Conservation (phyloP, 306 rosid genomes). For the Sicyos edulis region DNA sequence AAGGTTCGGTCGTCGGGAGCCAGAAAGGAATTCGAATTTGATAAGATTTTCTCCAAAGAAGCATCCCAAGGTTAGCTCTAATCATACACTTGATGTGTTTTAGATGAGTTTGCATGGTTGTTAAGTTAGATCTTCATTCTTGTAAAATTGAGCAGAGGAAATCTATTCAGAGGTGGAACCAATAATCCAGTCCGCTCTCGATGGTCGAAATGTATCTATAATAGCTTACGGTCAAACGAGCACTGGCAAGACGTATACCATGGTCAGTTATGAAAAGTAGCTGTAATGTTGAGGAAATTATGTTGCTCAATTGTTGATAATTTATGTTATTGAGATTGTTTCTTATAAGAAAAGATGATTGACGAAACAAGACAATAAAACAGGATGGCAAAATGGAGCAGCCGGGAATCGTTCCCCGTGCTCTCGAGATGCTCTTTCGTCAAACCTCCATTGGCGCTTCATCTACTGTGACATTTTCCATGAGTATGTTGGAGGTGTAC, state of each 20-base stretch:
- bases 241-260: slow-evolving; percentile 94
- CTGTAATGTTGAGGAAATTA: slow-evolving; percentile 20
- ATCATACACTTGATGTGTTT: slow-evolving; percentile 25
- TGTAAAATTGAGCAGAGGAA: slow-evolving; percentile 44
- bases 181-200: slow-evolving; percentile 75
- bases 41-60: slow-evolving; percentile 65
- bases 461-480: slow-evolving; percentile 51
- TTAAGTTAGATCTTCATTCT: slow-evolving; percentile 25
- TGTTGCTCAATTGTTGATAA: slow-evolving; percentile 10
- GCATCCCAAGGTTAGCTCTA: slow-evolving; percentile 70
- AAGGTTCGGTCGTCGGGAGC: slow-evolving; percentile 51
- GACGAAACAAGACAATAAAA: slow-evolving; percentile 20
- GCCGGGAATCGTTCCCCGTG: slow-evolving; percentile 74
- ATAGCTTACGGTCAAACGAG: slow-evolving; percentile 95
- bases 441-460: slow-evolving; percentile 47
- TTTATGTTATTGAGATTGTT: too few species aligned
- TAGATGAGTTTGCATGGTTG: slow-evolving; percentile 7
- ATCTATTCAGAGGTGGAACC: slow-evolving; percentile 86
- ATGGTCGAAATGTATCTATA: slow-evolving; percentile 83
- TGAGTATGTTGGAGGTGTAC: slow-evolving; percentile 97
- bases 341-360: too few species aligned
- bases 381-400: slow-evolving; percentile 80
- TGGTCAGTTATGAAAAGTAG: slow-evolving; percentile 46
- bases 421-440: slow-evolving; percentile 63
- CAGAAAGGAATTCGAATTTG: slow-evolving; percentile 73